These are phyloP conservation scores for Ettlia oleoabundans DNA, from an alignment of 139 green algal species.

Conservation along the genomic window DNA sequence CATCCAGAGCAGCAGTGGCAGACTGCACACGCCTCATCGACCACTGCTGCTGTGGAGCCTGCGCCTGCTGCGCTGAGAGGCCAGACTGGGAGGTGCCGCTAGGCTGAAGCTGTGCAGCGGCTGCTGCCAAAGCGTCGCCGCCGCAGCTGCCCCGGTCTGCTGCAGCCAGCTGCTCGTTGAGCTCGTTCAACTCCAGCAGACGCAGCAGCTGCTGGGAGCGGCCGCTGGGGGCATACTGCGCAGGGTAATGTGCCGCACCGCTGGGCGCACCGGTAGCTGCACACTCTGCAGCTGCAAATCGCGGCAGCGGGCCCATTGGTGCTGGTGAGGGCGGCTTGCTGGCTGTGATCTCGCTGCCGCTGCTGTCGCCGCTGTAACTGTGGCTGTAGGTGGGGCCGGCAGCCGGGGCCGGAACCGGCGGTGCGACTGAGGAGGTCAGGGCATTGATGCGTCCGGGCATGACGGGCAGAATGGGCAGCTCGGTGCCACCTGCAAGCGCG, in stretches of 20 bases:
- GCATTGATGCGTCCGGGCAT: slow-evolving; percentile 34
- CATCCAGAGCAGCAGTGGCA: slow-evolving; percentile 17
- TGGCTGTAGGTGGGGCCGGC: background rate
- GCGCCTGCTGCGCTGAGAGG: too few species aligned
- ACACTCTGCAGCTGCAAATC: background rate
- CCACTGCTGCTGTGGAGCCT: too few species aligned
- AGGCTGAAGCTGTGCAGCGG: background rate
- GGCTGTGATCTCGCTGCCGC: background rate
- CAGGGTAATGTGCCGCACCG: background rate
- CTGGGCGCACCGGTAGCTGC: background rate
- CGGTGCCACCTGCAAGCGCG: background rate
- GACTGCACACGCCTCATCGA: slow-evolving; percentile 5
- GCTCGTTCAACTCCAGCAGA: slow-evolving; percentile 18
- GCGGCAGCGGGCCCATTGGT: background rate
- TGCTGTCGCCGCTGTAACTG: slow-evolving; percentile 21
- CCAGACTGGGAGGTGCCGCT: background rate
- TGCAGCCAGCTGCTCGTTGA: background rate
- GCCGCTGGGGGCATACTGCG: background rate
- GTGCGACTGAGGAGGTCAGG: background rate
- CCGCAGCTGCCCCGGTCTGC: slow-evolving; percentile 16
- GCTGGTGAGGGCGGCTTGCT: background rate
- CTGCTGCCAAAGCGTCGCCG: background rate
- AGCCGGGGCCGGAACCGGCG: background rate
- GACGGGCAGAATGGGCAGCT: slow-evolving; percentile 36
- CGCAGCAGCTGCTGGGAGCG: slow-evolving; percentile 31